A percentile compares a stretch with the other conserved stretches of the same genome.
These are phyloP conservation scores for Candida montana DNA, from an alignment of 805 yeast species.

Conservation along the genomic window DNA sequence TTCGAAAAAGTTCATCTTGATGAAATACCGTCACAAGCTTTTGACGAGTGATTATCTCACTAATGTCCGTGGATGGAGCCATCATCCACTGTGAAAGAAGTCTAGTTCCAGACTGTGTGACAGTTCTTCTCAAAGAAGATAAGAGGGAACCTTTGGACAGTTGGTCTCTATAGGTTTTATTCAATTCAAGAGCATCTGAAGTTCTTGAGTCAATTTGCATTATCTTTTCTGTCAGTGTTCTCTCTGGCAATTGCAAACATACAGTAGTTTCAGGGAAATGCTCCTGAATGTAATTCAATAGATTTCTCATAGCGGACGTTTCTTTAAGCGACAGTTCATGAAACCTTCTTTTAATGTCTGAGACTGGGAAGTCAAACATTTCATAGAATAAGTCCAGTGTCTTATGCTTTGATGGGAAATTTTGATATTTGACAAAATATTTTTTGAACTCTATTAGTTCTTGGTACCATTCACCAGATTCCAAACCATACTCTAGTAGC, in stretches of 20 bases:
- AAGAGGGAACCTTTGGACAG: constrained; percentile 65
- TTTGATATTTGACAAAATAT: constrained; percentile 51
- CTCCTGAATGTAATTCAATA: constrained; percentile 63
- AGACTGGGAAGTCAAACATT: constrained; percentile 34
- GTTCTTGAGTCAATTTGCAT: constrained; percentile 82
- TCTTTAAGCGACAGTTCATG: constrained; percentile 40
- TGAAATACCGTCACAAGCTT: constrained; percentile 41
- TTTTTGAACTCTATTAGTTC: constrained; percentile 53
- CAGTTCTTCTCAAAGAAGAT: constrained; percentile 65
- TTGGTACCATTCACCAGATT: constrained; percentile 48
- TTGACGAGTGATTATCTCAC: constrained; percentile 54
- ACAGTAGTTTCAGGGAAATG: constrained; percentile 66
- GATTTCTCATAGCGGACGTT: constrained; percentile 53
- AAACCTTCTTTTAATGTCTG: constrained; percentile 20
- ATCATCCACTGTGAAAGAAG: constrained; percentile 76
- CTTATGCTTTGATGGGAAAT: constrained; percentile 36
- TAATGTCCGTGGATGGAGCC: constrained; percentile 63
- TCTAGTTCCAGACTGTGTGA: constrained; percentile 77
- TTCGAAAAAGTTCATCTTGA: constrained; percentile 26
- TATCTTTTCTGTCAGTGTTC: constrained; percentile 43
- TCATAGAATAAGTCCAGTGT: constrained; percentile 32
- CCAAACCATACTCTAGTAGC: constrained; percentile 33
- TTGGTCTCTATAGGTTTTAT: constrained; percentile 50
- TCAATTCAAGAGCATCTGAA: constrained; percentile 68
- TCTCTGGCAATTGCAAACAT: constrained; percentile 61